Percentiles rank a stretch among this genome's conserved stretches.
Conservation (phyloP, 352 stramenopile genomes). For the Hyaloperonospora arabidopsidis region DNA sequence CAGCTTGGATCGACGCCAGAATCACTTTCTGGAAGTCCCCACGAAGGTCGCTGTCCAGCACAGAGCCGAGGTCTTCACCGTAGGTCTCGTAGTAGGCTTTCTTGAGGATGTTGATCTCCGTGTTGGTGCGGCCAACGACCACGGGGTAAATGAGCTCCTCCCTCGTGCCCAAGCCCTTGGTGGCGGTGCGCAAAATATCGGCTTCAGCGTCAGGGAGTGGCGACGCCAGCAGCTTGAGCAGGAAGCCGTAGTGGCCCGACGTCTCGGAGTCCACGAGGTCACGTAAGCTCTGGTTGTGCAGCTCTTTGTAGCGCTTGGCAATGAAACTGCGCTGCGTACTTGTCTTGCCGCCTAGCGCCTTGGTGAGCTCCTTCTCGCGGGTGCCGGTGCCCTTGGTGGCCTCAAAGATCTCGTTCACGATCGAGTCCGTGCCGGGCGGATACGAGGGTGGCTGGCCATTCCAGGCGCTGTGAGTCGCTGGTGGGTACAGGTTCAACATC, state of each 20-base stretch:
- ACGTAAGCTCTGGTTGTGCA: slow-evolving; percentile 53
- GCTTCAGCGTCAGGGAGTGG: slow-evolving; percentile 64
- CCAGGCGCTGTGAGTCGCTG: slow-evolving; percentile 55
- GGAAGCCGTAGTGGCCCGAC: slow-evolving; percentile 55
- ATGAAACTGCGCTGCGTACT: slow-evolving; percentile 57
- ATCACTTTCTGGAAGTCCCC: slow-evolving; percentile 74
- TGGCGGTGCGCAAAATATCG: slow-evolving; percentile 45
- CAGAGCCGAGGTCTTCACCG: slow-evolving; percentile 51
- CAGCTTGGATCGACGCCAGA: slow-evolving; percentile 52
- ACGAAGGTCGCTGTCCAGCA: slow-evolving; percentile 53
- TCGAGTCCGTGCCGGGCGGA: slow-evolving; percentile 44
- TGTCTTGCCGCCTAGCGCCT: slow-evolving; percentile 54
- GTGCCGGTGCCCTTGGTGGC: slow-evolving; percentile 66
- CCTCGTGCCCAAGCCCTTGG: slow-evolving; percentile 46
- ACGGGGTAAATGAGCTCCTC: slow-evolving; percentile 54
- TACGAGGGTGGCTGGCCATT: slow-evolving; percentile 39
- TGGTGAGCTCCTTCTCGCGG: slow-evolving; percentile 50
- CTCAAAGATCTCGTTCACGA: slow-evolving; percentile 51
- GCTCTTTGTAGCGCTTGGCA: slow-evolving; percentile 60
- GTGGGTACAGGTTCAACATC: slow-evolving; percentile 67
- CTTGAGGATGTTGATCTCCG: slow-evolving; percentile 77
- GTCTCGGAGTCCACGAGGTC: slow-evolving; percentile 55
- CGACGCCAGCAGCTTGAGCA: slow-evolving; percentile 42
- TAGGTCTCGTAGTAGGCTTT: slow-evolving; percentile 68
- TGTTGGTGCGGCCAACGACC: slow-evolving; percentile 50